Evolutionary conservation across 2,329 filamentous ascomycete genomes (phyloP).

Genomic region (Alternaria brassicicola): DNA sequence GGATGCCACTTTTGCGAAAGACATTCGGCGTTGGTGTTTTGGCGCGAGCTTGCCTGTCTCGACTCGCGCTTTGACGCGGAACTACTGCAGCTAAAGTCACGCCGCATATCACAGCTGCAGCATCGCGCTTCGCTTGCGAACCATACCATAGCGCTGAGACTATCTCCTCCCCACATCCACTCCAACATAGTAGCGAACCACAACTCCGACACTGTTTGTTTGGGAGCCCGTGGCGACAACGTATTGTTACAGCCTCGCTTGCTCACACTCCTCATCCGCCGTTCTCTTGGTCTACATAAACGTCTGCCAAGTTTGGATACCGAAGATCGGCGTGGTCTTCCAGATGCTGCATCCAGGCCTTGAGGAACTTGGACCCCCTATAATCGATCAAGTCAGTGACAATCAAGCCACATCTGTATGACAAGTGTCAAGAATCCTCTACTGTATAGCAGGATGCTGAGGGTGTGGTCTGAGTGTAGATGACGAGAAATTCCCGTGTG

Average conservation of each 20-base stretch:
- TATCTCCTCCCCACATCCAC: constrained; percentile 1
- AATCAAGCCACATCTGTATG: constrained; percentile 11
- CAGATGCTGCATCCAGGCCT: constrained; percentile 87
- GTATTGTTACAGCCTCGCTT: constrained; percentile 11
- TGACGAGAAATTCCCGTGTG: constrained; percentile 6
- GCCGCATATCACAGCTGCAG: constrained; percentile 6
- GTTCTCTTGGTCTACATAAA: constrained; percentile 45
- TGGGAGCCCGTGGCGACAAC: constrained; percentile 6
- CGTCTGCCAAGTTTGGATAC: constrained; percentile 73
- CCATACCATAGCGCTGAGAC: constrained; percentile 12
- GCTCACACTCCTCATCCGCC: constrained; percentile 20
- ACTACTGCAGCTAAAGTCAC: constrained; percentile 19
- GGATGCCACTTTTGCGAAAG: neutral
- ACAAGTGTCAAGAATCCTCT: constrained; percentile 6
- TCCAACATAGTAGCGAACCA: constrained; percentile 2
- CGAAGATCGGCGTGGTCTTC: constrained; percentile 89
- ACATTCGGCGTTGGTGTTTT: constrained; percentile 4
- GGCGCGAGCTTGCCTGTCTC: constrained; percentile 1
- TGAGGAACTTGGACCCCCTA: constrained; percentile 84
- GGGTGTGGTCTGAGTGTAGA: neutral
- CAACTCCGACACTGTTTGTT: constrained; percentile 11
- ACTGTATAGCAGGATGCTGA: neutral
- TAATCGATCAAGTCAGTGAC: constrained; percentile 20
- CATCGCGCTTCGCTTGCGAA: constrained; percentile 9
- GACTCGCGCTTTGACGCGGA: constrained; percentile 10